phyloP scores from a whole-genome alignment of 2,329 filamentous ascomycete genomes.

The Aspergillus puulaauensis region DNA sequence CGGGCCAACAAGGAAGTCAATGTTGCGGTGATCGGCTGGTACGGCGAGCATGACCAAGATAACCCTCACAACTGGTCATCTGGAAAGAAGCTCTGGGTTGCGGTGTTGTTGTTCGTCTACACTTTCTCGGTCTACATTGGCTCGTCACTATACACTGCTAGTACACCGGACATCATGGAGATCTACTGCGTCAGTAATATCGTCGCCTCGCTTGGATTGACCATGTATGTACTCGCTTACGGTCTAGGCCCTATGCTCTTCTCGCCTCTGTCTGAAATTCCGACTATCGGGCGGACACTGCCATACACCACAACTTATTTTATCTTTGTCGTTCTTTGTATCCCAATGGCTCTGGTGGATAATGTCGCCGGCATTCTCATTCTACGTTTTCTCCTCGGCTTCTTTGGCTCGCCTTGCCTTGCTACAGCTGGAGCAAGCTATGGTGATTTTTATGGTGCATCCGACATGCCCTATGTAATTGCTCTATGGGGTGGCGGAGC shows the following conservation, averaged over 20 bases:
- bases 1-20: too few species aligned
- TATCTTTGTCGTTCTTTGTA: neutral
- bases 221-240: neutral
- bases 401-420: slow-evolving; percentile 38
- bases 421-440: slow-evolving; percentile 46
- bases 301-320: neutral
- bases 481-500: too few species aligned
- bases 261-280: neutral
- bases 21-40: neutral
- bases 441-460: neutral
- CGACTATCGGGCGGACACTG: neutral
- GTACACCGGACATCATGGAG: neutral
- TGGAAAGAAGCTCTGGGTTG: slow-evolving; percentile 26
- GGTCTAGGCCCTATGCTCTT: neutral
- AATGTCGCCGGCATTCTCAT: slow-evolving; percentile 39
- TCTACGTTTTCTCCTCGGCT: slow-evolving; percentile 54
- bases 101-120: slow-evolving; percentile 3
- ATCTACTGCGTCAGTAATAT: neutral
- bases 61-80: slow-evolving; percentile 36
- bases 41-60: slow-evolving; percentile 19
- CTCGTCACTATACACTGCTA: neutral
- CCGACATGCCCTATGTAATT: too few species aligned
- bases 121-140: neutral
- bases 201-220: neutral
- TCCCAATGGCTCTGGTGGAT: neutral